These are phyloP conservation scores for Rubroboletus pulcherrimus DNA, from an alignment of 768 basidiomycete species.

Conservation along the genomic window DNA sequence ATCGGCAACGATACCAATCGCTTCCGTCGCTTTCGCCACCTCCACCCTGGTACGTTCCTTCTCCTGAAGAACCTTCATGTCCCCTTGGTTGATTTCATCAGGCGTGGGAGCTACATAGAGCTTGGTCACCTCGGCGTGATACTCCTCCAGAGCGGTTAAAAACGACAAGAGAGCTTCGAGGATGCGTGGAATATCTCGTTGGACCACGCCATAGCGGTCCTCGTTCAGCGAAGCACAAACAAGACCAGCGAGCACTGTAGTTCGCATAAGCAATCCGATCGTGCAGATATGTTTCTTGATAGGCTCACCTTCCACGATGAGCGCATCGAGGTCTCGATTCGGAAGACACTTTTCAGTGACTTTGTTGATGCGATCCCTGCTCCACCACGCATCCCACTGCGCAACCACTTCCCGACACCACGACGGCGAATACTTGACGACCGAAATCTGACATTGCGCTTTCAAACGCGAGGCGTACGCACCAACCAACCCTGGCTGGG, in stretches of 20 bases:
- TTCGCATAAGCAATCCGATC: not conserved
- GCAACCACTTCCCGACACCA: conserved; percentile 24
- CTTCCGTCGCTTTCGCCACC: conserved; percentile 51
- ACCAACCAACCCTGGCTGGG: not conserved
- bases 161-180: conserved; percentile 72
- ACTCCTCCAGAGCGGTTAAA: conserved; percentile 62
- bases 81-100: conserved; percentile 28
- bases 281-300: not conserved
- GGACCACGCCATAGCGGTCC: conserved; percentile 80
- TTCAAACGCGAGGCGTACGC: not conserved
- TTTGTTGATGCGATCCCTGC: conserved; percentile 48
- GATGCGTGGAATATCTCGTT: conserved; percentile 79
- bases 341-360: conserved; percentile 54
- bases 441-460: not conserved
- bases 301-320: conserved; percentile 54
- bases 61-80: conserved; percentile 34
- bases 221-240: conserved; percentile 72
- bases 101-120: conserved; percentile 37
- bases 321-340: conserved; percentile 57
- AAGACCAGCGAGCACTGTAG: conserved; percentile 52
- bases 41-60: conserved; percentile 44
- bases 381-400: conserved; percentile 51
- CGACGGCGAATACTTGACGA: conserved; percentile 30
- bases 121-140: conserved; percentile 50
- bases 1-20: conserved; percentile 50